A percentile compares a stretch with the other conserved stretches of the same genome.
phyloP scores from a whole-genome alignment of 2,329 filamentous ascomycete genomes.

The Westerdykella sp. region DNA sequence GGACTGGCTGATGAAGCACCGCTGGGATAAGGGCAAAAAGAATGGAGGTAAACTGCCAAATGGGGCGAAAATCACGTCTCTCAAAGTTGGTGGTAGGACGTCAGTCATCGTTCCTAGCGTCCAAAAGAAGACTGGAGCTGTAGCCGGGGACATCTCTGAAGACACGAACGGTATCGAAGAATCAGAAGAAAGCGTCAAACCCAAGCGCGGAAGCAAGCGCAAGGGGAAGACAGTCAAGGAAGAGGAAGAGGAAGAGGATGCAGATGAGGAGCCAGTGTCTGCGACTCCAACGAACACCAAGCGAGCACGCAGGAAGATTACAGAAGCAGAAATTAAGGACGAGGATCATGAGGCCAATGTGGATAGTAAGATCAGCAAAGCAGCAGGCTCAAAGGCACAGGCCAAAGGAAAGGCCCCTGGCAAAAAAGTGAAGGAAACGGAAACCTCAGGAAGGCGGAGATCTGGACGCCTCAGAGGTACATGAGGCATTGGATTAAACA shows the following conservation, averaged over 20 bases:
- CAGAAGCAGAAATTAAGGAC: slow-evolving; percentile 11
- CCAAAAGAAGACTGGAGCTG: slow-evolving; percentile 72
- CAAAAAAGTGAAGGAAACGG: neutral
- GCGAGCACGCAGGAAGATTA: slow-evolving; percentile 16
- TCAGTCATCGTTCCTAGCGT: slow-evolving; percentile 80
- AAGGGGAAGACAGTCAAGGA: slow-evolving; percentile 25
- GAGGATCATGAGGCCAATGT: slow-evolving; percentile 2
- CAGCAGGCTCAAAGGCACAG: no score
- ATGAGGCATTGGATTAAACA: no score
- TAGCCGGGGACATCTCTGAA: slow-evolving; percentile 48
- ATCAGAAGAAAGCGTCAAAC: slow-evolving; percentile 18
- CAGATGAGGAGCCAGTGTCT: slow-evolving; percentile 7
- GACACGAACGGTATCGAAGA: slow-evolving; percentile 18
- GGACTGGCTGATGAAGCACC: slow-evolving; percentile 77
- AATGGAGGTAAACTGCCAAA: slow-evolving; percentile 64
- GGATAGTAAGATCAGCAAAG: no score
- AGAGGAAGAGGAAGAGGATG: slow-evolving; percentile 12
- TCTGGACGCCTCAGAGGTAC: slow-evolving; percentile 14
- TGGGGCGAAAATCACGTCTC: slow-evolving; percentile 75
- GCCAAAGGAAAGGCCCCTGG: no score
- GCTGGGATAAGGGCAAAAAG: slow-evolving; percentile 87
- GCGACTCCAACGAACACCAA: slow-evolving; percentile 12
- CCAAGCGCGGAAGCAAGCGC: slow-evolving; percentile 32
- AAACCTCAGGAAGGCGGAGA: slow-evolving; percentile 14
- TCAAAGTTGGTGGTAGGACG: slow-evolving; percentile 86